Percentiles rank a stretch among this genome's conserved stretches.
These are phyloP conservation scores for Prunus mira DNA, from an alignment of 306 rosid species.

Conservation along the genomic window DNA sequence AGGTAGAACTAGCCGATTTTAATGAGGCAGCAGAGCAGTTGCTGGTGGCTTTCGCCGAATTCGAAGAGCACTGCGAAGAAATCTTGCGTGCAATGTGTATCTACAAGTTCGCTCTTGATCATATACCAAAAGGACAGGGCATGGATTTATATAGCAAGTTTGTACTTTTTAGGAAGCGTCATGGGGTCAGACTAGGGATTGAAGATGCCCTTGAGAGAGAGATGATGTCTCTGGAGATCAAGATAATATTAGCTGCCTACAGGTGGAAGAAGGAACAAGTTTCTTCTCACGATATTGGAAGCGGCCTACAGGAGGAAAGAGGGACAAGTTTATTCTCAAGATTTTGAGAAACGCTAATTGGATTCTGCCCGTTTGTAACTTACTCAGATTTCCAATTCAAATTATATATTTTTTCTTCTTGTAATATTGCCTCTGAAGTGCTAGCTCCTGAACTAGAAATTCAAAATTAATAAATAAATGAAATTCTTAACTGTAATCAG, in stretches of 20 bases:
- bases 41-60: slow-evolving; percentile 71
- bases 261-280: too few relatives aligned
- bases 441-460: too few relatives aligned
- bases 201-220: slow-evolving; percentile 80
- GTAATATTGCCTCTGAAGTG: background rate
- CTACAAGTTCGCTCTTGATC: slow-evolving; percentile 63
- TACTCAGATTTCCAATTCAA: too few relatives aligned
- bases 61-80: slow-evolving; percentile 76
- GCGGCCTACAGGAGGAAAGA: too few relatives aligned
- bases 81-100: slow-evolving; percentile 62
- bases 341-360: too few relatives aligned
- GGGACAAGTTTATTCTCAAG: too few relatives aligned
- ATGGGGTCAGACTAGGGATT: slow-evolving; percentile 64
- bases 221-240: slow-evolving; percentile 37
- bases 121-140: slow-evolving; percentile 65
- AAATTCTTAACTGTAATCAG: slow-evolving; percentile 10
- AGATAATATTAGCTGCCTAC: background rate
- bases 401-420: background rate
- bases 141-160: slow-evolving; percentile 62
- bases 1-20: slow-evolving; percentile 28
- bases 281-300: background rate
- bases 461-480: background rate
- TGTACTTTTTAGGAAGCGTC: slow-evolving; percentile 69
- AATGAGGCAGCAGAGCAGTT: slow-evolving; percentile 69
- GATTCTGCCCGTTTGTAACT: too few relatives aligned